Conservation (phyloP, 805 yeast species). For the Candida pini region DNA sequence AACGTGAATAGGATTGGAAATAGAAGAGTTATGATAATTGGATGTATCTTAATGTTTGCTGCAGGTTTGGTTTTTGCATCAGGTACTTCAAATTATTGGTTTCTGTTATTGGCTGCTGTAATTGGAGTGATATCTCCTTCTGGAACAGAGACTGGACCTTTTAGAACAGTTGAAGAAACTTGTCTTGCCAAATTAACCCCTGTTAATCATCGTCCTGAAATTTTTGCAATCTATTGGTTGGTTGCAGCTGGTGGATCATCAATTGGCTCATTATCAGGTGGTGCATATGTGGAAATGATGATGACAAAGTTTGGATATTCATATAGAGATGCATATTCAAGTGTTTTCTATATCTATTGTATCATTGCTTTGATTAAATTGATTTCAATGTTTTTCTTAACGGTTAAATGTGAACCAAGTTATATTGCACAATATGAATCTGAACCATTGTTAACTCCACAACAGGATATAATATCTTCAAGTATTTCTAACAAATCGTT, state of each 20-base stretch:
- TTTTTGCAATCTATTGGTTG: constrained; percentile 70
- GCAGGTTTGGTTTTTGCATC: constrained; percentile 65
- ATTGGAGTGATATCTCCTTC: constrained; percentile 84
- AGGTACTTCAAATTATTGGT: constrained; percentile 41
- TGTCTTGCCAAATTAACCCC: constrained; percentile 76
- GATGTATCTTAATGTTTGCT: constrained; percentile 60
- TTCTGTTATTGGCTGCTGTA: constrained; percentile 65
- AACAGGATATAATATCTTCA: constrained; percentile 3
- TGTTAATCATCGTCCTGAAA: constrained; percentile 55
- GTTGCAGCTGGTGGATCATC: constrained; percentile 71
- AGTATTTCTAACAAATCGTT: too few species aligned
- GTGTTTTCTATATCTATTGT: constrained; percentile 53
- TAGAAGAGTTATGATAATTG: constrained; percentile 54
- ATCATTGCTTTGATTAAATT: constrained; percentile 48
- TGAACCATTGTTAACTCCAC: constrained; percentile 1
- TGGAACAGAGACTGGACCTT: constrained; percentile 90
- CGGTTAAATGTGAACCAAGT: constrained; percentile 46
- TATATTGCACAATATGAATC: constrained; percentile 21
- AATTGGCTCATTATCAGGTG: constrained; percentile 61
- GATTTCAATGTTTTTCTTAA: constrained; percentile 42
- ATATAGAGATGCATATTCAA: constrained; percentile 44
- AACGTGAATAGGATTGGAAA: constrained; percentile 70
- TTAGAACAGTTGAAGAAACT: constrained; percentile 80
- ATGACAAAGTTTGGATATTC: constrained; percentile 28
- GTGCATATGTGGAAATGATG: constrained; percentile 48